Percentiles rank a stretch among this genome's conserved stretches.
Evolutionary conservation across 1,284 basidiomycete species (phyloP).

Genomic region (Rhodotorula sp.): DNA sequence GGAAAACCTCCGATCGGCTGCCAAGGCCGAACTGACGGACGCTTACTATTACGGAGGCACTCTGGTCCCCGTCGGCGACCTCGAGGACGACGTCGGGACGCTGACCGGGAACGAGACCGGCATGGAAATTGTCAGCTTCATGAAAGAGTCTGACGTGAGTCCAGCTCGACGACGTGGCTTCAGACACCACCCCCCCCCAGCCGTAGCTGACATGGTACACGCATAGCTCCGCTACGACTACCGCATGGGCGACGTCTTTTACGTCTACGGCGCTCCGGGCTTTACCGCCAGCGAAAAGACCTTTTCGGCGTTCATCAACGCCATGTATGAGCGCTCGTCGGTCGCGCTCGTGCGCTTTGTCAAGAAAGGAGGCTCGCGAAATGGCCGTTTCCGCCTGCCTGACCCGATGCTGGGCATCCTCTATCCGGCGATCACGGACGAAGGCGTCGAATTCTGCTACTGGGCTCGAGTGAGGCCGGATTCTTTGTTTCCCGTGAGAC

Average conservation of each 20-base stretch:
- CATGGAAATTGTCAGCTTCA: conserved; percentile 84
- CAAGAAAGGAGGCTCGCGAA: conserved; percentile 54
- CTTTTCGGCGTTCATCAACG: conserved; percentile 80
- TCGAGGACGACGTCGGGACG: conserved; percentile 71
- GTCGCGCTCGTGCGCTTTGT: conserved; percentile 82
- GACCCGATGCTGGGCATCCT: conserved; percentile 84
- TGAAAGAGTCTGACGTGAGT: conserved; percentile 64
- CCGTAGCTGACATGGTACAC: neutral
- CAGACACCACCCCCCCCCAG: neutral
- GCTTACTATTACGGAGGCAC: conserved; percentile 92
- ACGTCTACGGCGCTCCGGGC: conserved; percentile 74
- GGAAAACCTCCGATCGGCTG: neutral
- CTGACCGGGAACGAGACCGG: conserved; percentile 71
- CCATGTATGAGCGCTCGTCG: conserved; percentile 66
- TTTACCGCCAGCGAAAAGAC: conserved; percentile 73
- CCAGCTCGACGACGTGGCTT: neutral
- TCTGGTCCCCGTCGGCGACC: conserved; percentile 68
- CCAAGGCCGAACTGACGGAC: conserved; percentile 56
- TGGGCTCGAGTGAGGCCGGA: conserved; percentile 67
- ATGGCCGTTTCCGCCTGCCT: conserved; percentile 36
- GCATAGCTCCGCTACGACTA: conserved; percentile 73
- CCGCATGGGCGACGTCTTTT: conserved; percentile 81
- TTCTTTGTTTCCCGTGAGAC: neutral
- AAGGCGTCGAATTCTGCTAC: conserved; percentile 65
- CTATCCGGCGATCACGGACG: conserved; percentile 54